phyloP scores from a whole-genome alignment of 164 flowering plant species.

The Berberis vulgaris region DNA sequence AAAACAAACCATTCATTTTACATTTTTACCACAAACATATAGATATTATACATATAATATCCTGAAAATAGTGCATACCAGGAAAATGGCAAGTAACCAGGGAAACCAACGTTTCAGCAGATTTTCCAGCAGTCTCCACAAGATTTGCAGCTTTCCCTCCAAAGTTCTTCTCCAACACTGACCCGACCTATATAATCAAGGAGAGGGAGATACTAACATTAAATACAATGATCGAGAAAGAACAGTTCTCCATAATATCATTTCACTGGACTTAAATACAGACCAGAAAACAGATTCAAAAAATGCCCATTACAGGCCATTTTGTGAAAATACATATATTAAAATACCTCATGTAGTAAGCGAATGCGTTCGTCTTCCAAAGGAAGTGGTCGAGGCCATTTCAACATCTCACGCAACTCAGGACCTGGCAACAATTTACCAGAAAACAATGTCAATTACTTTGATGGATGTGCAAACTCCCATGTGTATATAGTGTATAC shows the following conservation, averaged over 20 bases:
- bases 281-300: too few relatives aligned
- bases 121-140: slow-evolving; percentile 71
- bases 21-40: too few relatives aligned
- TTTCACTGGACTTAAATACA: too few relatives aligned
- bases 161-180: slow-evolving; percentile 67
- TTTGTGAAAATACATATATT: background rate
- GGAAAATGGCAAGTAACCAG: slow-evolving; percentile 77
- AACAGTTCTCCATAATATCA: too few relatives aligned
- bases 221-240: too few relatives aligned
- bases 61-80: slow-evolving; percentile 30
- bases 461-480: background rate
- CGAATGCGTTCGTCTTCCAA: slow-evolving; percentile 93
- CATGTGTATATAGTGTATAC: background rate
- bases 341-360: slow-evolving; percentile 72
- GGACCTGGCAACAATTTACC: slow-evolving; percentile 45
- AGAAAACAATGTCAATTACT: background rate
- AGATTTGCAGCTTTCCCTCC: slow-evolving; percentile 85
- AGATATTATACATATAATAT: too few relatives aligned
- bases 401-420: slow-evolving; percentile 60
- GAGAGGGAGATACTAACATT: background rate
- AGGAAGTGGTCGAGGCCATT: slow-evolving; percentile 95
- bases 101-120: slow-evolving; percentile 77
- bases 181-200: slow-evolving; percentile 53
- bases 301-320: too few relatives aligned
- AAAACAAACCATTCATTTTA: too few relatives aligned